Evolutionary conservation across 2,329 filamentous ascomycete species (phyloP), one percentile per base, ranked within the genome.

Genomic region (Hypoxylon sp.): DNA sequence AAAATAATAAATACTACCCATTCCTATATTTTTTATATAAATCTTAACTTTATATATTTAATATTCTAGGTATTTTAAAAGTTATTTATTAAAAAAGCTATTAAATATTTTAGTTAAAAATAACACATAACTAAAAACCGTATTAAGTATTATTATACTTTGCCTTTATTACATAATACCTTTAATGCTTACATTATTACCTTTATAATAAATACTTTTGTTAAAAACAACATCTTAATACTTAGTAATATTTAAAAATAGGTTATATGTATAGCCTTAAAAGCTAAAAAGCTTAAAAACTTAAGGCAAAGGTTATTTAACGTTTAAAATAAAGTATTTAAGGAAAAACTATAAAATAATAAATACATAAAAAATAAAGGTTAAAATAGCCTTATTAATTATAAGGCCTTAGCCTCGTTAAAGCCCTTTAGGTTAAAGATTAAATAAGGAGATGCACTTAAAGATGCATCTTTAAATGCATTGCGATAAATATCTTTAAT

Each of bases 331-430:
- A n/a, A 30, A 30, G 3, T 48, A 28, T 48, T 48, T 48, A 28
- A 28, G 1, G 1, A 1, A 7, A 3, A 16, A 28, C 1, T n/a
- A 2, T 48, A 28, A 28, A 48, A 1, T 6, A 16, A 11, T 2
- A n/a, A 48, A 48, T 48, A 48, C 30, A 48, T 7, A 12, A n/a
- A 48, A 30, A 30, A 30, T n/a, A n/a, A n/a, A n/a, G n/a, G n/a
- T 3, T 26, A 48, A 48, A 48, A 16, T 28, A 5, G 12, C 14
- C 8, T 48, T 48, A 48, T 48, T 30, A 30, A 48, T 48, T 6
- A 30, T 28, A 30, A 28, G 16, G n/a, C n/a, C n/a, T n/a, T n/a
- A n/a, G n/a, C n/a, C n/a, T n/a, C n/a, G n/a, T n/a, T n/a, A n/a
- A n/a, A n/a, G n/a, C n/a, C n/a, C n/a, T n/a, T n/a, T n/a, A n/a